Percentiles rank a stretch among this genome's conserved stretches.
These are phyloP conservation scores for Fusarium sp. DNA, from an alignment of 2,329 filamentous ascomycete species.

Conservation along the genomic window DNA sequence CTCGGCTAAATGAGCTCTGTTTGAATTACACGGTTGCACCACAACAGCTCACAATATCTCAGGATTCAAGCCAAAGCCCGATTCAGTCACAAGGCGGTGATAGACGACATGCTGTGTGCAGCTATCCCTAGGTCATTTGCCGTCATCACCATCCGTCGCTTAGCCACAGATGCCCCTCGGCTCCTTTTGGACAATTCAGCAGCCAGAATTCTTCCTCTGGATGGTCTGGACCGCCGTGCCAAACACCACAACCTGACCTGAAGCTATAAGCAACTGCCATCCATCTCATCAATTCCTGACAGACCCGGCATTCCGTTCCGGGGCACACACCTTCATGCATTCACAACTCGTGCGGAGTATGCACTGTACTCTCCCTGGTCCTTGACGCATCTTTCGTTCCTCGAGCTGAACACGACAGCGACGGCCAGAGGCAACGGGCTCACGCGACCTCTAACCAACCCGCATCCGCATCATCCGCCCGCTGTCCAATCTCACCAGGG, in stretches of 20 bases:
- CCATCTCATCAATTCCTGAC: not conserved
- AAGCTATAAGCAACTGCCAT: slow-evolving; percentile 1
- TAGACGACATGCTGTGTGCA: too few species aligned
- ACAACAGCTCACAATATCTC: too few species aligned
- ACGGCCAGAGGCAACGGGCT: not conserved
- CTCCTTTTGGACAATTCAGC: not conserved
- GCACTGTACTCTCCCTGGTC: not conserved
- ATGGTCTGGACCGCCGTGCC: not conserved
- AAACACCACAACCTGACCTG: not conserved
- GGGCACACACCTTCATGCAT: slow-evolving; percentile 17
- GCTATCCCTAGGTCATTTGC: too few species aligned
- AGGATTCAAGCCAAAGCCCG: too few species aligned
- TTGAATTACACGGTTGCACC: too few species aligned
- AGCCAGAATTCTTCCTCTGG: not conserved
- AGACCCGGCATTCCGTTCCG: slow-evolving; percentile 27
- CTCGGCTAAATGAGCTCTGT: too few species aligned
- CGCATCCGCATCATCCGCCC: slow-evolving; percentile 8
- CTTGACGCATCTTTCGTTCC: not conserved
- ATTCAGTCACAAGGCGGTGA: too few species aligned
- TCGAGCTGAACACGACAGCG: not conserved
- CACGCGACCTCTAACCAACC: slow-evolving; percentile 14
- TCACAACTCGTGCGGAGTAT: not conserved
- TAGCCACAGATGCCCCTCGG: too few species aligned
- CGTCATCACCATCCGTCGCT: too few species aligned
- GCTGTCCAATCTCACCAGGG: slow-evolving; percentile 18